These are phyloP conservation scores for Flagelloscypha sp. DNA, from an alignment of 768 basidiomycete species.

Conservation along the genomic window DNA sequence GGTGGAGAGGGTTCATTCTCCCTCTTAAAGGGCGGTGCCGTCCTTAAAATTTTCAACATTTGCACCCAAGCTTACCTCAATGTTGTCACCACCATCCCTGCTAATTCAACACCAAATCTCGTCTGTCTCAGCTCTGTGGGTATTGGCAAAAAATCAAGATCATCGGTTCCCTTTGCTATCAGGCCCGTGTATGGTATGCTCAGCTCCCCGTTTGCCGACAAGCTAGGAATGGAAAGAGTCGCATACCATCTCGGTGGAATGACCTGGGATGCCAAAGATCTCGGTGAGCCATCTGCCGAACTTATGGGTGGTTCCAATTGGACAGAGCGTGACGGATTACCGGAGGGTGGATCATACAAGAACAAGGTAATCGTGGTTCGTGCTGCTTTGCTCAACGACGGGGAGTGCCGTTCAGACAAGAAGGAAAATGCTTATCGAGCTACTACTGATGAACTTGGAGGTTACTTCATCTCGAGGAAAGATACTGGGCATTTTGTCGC, in stretches of 20 bases:
- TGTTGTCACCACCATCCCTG: constrained; percentile 45
- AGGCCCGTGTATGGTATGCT: constrained; percentile 43
- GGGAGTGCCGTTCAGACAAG: constrained; percentile 36
- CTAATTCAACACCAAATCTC: constrained; percentile 34
- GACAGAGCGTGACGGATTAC: constrained; percentile 34
- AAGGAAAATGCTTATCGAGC: constrained; percentile 36
- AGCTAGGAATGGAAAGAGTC: constrained; percentile 48
- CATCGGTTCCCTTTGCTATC: constrained; percentile 36
- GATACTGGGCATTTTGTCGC: constrained; percentile 64
- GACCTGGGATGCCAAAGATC: constrained; percentile 33
- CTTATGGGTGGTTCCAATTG: constrained; percentile 42
- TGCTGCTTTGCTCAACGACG: constrained; percentile 54
- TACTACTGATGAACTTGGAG: constrained; percentile 31
- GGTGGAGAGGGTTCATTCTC: constrained; percentile 40
- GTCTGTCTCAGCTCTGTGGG: constrained; percentile 49
- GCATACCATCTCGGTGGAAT: constrained; percentile 40
- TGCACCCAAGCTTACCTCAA: constrained; percentile 51
- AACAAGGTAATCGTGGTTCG: constrained; percentile 40
- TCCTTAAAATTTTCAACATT: constrained; percentile 45
- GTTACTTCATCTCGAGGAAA: constrained; percentile 49
- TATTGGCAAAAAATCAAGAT: constrained; percentile 35
- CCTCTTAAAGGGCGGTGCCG: constrained; percentile 43
- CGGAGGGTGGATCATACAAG: constrained; percentile 33
- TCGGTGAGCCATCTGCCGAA: constrained; percentile 31
- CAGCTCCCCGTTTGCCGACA: constrained; percentile 46